Evolutionary conservation across 768 basidiomycete genomes (phyloP).

Genomic region (Serendipita sp.): DNA sequence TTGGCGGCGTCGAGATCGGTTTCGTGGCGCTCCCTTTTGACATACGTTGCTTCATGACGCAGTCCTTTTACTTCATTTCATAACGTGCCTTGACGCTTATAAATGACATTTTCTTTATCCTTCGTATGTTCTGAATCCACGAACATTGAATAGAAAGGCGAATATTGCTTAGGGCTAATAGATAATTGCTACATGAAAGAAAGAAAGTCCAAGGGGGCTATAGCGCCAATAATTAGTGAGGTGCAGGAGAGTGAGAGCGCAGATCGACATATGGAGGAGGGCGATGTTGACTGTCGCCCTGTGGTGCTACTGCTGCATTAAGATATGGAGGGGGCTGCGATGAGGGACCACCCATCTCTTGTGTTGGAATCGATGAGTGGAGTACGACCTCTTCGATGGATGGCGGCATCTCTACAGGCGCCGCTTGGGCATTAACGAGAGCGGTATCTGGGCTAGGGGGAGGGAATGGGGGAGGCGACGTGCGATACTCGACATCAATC

Average conservation of each 20-base stretch:
- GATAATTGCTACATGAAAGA: not conserved
- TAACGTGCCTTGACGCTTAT: not conserved
- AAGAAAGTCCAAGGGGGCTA: not conserved
- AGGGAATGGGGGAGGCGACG: slow-evolving; percentile 5
- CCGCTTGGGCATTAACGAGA: slow-evolving; percentile 18
- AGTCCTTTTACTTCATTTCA: not conserved
- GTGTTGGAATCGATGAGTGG: slow-evolving; percentile 6
- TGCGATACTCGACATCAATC: slow-evolving; percentile 40
- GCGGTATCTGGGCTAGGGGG: not conserved
- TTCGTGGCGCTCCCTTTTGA: not conserved
- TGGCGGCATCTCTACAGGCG: not conserved
- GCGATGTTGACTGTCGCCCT: not conserved
- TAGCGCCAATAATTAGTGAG: not conserved
- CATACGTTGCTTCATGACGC: not conserved
- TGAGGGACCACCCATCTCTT: not conserved
- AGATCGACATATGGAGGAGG: slow-evolving; percentile 5
- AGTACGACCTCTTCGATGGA: slow-evolving; percentile 12
- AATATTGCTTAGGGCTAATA: not conserved
- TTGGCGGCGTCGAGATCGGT: not conserved
- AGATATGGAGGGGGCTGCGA: not conserved
- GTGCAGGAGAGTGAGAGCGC: not conserved
- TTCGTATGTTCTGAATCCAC: not conserved
- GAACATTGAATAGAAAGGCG: not conserved
- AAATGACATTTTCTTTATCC: slow-evolving; percentile 3
- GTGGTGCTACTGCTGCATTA: not conserved